Evolutionary conservation across 495 filamentous ascomycete genomes (phyloP).

Genomic region (Cenococcum geophilum): DNA sequence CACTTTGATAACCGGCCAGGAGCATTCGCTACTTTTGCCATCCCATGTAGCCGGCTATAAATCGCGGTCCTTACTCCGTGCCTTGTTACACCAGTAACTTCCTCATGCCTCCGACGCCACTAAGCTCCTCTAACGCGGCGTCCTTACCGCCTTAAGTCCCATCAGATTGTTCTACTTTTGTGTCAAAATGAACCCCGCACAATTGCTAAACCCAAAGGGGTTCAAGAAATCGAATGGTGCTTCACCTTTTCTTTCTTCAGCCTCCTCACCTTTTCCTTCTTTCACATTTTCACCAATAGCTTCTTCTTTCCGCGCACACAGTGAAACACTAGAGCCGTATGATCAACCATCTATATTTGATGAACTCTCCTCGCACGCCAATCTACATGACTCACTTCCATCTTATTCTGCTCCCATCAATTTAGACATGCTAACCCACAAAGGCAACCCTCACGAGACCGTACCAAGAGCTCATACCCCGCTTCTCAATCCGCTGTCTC

Average conservation of each 20-base stretch:
- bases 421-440: background rate
- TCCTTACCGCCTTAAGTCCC: background rate
- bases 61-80: background rate
- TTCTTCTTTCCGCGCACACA: background rate
- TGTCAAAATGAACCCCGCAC: conserved; percentile 10
- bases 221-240: conserved; percentile 10
- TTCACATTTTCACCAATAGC: background rate
- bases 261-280: conserved; percentile 1
- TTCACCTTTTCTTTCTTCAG: conserved; percentile 3
- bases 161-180: background rate
- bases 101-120: background rate
- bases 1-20: too few relatives aligned
- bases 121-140: background rate
- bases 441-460: background rate
- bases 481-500: conserved; percentile 27
- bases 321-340: background rate
- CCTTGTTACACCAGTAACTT: background rate
- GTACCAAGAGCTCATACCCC: background rate
- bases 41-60: too few relatives aligned
- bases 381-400: background rate
- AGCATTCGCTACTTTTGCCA: too few relatives aligned
- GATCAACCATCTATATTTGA: background rate
- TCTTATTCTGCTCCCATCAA: background rate
- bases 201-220: conserved; percentile 12
- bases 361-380: background rate